phyloP scores from a whole-genome alignment of 495 filamentous ascomycete species.

The Stereocaulon alpinum region DNA sequence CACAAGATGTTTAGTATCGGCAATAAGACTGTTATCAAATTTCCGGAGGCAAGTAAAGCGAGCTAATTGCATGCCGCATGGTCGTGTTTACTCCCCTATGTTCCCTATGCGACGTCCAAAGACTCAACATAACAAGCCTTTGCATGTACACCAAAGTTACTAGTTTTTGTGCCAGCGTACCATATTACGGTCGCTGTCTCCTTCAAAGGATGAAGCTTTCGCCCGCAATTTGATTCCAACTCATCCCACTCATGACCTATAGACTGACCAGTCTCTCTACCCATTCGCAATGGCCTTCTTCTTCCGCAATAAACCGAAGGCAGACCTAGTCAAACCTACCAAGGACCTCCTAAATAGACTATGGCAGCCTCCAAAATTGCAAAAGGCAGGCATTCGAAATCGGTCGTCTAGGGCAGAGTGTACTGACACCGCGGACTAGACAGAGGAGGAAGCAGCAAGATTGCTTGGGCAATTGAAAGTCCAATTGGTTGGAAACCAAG shows the following conservation, averaged over 20 bases:
- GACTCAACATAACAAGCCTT: too few species aligned
- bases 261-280: neutral
- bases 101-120: too few species aligned
- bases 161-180: neutral
- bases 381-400: constrained; percentile 36
- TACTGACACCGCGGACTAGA: constrained; percentile 33
- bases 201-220: neutral
- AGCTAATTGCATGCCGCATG: constrained; percentile 13
- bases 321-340: constrained; percentile 46
- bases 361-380: constrained; percentile 32
- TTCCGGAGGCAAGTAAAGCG: constrained; percentile 16
- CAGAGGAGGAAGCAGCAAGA: constrained; percentile 66
- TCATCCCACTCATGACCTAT: neutral
- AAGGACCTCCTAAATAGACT: constrained; percentile 46
- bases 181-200: neutral
- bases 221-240: neutral
- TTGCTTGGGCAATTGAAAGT: constrained; percentile 74
- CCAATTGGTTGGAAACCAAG: constrained; percentile 72
- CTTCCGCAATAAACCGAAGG: constrained; percentile 54
- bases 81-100: neutral
- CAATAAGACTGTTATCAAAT: neutral
- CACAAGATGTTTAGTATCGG: neutral
- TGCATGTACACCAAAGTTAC: too few species aligned
- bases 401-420: neutral
- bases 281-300: constrained; percentile 71